Base-by-base conservation (phyloP, 2,329 filamentous ascomycete genomes). In the Nemania serpens region DNA sequence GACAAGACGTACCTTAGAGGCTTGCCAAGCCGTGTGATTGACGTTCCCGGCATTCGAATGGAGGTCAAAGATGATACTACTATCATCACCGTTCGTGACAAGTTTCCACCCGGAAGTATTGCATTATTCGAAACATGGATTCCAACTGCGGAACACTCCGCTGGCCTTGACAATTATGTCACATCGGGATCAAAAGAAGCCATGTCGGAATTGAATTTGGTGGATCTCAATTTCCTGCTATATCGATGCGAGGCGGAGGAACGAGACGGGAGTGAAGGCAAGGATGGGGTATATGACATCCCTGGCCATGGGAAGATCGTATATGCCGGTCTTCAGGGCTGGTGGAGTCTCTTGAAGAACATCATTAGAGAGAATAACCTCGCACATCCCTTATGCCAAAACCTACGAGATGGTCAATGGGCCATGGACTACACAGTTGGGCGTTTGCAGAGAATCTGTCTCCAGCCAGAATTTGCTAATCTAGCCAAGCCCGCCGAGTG, bases 121-220 rank as follows among this genome's bases (percentile, higher is more conserved):
- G 93, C 93, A 2, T 81, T 99, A 2, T 96, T 97, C 68, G 93
- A 98, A 78, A 99, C 95, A 0, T 98, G 91, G 89, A 95, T 98
- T 29, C 93, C 93, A 3, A 87, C 87, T 22, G 91, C 91, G 1
- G 92, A 97, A 72, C 91, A 96, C 74, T 88, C 90, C 1, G 84
- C 88, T 42, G 91, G 92, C 20, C 80, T 99, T 17, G 93, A 97
- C 73, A 90, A 87, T 45, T 96, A 90, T 73, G 89, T 97, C 59
- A 95, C 91, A 0, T 89, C 89, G 29, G 93, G 91, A 34, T 92
- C 88, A 0, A 88, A 88, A 65, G 84, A 87, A 10, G 93, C 93
- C 0, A 96, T 97, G 79, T 82, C 83, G 9, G 84, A 88, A 6
- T 82, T 94, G 37, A 86, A 85, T 70, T 80, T 97, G 22, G 82